Percentiles rank a stretch among this genome's conserved stretches.
Evolutionary conservation across 768 basidiomycete species (phyloP).

Genomic region (Macrolepiota fuliginosa): DNA sequence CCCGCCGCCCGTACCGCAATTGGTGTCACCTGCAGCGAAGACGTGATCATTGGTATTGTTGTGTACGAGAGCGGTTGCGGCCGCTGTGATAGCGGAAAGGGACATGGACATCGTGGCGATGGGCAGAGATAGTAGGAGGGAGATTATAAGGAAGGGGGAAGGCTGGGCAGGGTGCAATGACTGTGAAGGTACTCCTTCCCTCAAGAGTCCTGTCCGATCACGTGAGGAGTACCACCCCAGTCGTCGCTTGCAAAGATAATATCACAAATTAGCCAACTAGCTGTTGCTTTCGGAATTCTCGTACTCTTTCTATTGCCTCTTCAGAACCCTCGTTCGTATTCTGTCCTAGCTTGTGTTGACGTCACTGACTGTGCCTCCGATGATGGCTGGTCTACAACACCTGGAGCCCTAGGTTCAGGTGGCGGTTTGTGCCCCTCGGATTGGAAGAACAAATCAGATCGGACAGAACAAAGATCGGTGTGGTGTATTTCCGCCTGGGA

Average conservation of each 20-base stretch:
- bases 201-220: background rate
- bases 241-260: constrained; percentile 10
- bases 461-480: constrained; percentile 49
- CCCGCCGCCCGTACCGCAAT: constrained; percentile 55
- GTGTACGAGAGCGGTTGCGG: background rate
- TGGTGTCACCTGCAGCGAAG: constrained; percentile 7
- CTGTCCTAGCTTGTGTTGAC: constrained; percentile 13
- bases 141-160: constrained; percentile 16
- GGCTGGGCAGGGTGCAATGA: constrained; percentile 19
- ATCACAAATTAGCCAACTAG: background rate
- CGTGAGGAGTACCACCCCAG: constrained; percentile 28
- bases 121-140: background rate
- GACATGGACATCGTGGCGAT: constrained; percentile 15
- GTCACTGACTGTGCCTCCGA: constrained; percentile 9
- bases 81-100: constrained; percentile 8
- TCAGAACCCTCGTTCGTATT: background rate
- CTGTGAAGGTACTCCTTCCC: constrained; percentile 30
- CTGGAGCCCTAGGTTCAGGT: background rate
- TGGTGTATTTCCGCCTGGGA: constrained; percentile 18
- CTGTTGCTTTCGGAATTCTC: background rate
- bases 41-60: background rate
- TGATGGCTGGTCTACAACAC: background rate
- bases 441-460: constrained; percentile 48
- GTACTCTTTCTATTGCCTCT: background rate
- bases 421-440: background rate